Conservation (phyloP, 805 yeast genomes). For the Pichia heedii region DNA sequence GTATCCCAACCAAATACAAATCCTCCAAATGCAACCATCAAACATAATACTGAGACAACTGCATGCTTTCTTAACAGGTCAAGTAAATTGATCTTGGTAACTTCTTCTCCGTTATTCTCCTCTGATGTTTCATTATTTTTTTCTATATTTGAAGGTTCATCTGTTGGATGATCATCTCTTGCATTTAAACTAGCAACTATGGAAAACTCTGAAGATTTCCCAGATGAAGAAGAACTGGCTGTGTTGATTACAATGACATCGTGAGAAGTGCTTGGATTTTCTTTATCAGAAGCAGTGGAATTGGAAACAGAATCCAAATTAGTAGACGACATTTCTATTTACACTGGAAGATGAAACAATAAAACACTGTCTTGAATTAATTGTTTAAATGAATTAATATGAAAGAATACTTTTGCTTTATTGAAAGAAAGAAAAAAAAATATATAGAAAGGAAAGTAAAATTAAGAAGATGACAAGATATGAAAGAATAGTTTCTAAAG, state of each 20-base stretch:
- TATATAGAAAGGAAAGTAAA: background rate
- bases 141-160: background rate
- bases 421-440: background rate
- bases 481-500: too few species aligned
- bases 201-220: background rate
- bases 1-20: slow-evolving; percentile 73
- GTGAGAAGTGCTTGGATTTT: background rate
- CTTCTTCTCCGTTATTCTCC: background rate
- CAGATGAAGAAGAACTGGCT: background rate
- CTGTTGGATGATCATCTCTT: background rate
- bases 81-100: background rate
- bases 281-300: background rate
- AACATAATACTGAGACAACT: slow-evolving; percentile 32
- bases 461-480: background rate
- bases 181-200: background rate
- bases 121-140: background rate
- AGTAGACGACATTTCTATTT: background rate
- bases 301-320: background rate
- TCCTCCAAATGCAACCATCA: slow-evolving; percentile 64
- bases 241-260: background rate
- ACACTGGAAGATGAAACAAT: background rate
- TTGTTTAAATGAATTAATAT: background rate
- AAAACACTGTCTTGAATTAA: background rate
- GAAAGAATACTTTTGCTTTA: background rate
- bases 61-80: background rate